phyloP scores from a whole-genome alignment of 2,329 filamentous ascomycete species.

The Coniochaeta hoffmannii region DNA sequence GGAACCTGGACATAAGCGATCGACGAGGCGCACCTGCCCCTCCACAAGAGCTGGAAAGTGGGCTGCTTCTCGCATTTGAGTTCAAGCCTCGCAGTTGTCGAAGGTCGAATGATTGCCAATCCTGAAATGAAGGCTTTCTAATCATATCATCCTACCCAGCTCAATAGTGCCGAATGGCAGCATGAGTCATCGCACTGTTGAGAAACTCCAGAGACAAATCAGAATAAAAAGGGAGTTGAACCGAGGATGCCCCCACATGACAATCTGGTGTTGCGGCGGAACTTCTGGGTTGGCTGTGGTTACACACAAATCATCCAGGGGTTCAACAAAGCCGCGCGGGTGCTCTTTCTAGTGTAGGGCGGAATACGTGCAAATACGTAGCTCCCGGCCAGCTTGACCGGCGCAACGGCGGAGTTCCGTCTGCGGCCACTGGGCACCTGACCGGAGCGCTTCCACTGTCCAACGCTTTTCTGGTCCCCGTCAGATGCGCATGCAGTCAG shows the following conservation, averaged over 20 bases:
- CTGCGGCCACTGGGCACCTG: neutral
- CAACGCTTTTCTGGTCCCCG: neutral
- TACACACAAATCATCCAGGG: neutral
- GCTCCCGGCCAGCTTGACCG: neutral
- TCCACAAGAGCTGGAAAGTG: neutral
- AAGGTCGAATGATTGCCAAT: neutral
- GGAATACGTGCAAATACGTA: neutral
- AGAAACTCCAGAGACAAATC: neutral
- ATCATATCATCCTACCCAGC: neutral
- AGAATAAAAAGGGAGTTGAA: neutral
- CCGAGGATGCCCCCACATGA: too few species aligned
- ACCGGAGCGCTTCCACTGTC: neutral
- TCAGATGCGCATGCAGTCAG: constrained; percentile 1
- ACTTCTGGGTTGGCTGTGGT: too few species aligned
- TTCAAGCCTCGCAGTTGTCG: neutral
- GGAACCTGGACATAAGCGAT: too few species aligned
- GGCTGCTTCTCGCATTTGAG: neutral
- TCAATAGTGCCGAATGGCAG: too few species aligned
- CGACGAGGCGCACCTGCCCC: neutral
- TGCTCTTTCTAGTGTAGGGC: neutral
- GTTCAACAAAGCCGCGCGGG: neutral
- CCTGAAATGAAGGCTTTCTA: neutral
- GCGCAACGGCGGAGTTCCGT: neutral
- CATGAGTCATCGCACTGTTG: neutral
- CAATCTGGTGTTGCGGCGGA: too few species aligned